phyloP scores from a whole-genome alignment of 2,329 filamentous ascomycete genomes.

The Hypoxylon sp. region DNA sequence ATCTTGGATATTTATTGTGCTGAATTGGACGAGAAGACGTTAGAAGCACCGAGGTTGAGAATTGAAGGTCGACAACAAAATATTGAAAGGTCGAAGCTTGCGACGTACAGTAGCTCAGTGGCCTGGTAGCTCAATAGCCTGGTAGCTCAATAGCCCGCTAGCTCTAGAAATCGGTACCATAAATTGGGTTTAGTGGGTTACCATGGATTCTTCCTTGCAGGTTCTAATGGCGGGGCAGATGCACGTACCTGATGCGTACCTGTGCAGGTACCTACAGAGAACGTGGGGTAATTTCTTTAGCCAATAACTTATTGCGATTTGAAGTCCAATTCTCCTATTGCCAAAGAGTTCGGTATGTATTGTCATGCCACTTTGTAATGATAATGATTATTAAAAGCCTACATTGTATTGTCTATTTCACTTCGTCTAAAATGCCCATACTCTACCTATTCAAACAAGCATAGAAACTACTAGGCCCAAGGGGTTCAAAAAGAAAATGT shows the following conservation, averaged over 20 bases:
- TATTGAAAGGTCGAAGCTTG: slow-evolving; percentile 9
- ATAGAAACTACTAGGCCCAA: too few relatives aligned
- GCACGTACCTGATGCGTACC: slow-evolving; percentile 7
- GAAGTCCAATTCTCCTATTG: too few relatives aligned
- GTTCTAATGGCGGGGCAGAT: slow-evolving; percentile 24
- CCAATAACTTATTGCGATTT: too few relatives aligned
- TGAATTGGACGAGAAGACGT: neutral
- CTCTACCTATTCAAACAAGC: too few relatives aligned
- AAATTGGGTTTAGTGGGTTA: slow-evolving; percentile 13
- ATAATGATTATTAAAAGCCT: neutral
- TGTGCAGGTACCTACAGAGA: slow-evolving; percentile 29
- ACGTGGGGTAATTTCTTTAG: slow-evolving; percentile 23
- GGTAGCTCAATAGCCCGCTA: too few relatives aligned
- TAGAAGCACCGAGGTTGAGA: neutral
- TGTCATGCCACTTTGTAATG: neutral
- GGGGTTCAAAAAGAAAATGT: too few relatives aligned
- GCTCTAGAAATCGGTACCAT: neutral
- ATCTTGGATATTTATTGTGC: slow-evolving; percentile 53
- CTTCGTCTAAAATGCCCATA: too few relatives aligned
- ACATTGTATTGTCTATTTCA: too few relatives aligned
- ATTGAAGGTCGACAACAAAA: slow-evolving; percentile 5
- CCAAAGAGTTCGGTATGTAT: too few relatives aligned
- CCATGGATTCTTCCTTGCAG: slow-evolving; percentile 15
- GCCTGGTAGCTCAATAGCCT: too few relatives aligned
- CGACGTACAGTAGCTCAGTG: too few relatives aligned